Conservation (phyloP, 83 land plant genomes). For the Thuja plicata region DNA sequence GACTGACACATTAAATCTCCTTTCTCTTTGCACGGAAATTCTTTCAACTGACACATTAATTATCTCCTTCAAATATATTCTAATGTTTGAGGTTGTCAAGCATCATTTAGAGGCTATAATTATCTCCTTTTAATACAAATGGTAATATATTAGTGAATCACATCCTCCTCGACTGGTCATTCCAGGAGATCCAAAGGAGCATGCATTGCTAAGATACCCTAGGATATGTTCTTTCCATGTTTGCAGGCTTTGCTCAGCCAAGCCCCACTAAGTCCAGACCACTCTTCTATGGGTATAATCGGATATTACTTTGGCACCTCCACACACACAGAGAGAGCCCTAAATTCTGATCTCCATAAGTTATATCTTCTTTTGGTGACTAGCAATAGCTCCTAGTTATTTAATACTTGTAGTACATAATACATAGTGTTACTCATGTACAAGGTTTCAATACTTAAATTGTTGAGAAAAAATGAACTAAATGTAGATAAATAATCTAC, state of each 20-base stretch:
- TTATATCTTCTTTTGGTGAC: no score
- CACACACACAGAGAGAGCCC: not conserved
- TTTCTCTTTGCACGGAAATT: no score
- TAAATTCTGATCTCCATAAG: no score
- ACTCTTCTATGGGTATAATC: not conserved
- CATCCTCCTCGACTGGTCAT: not conserved
- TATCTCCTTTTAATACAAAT: no score
- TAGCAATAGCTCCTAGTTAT: not conserved
- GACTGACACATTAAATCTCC: no score
- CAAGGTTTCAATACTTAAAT: no score
- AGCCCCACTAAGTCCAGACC: not conserved
- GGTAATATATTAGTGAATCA: not conserved
- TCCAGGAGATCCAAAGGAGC: no score
- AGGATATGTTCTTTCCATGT: not conserved
- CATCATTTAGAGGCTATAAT: not conserved
- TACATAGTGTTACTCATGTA: not conserved
- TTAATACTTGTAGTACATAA: no score
- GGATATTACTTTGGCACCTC: not conserved
- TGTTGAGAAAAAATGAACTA: no score
- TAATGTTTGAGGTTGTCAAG: not conserved
- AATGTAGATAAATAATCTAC: no score
- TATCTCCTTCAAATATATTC: not conserved
- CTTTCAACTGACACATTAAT: no score
- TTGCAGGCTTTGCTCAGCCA: not conserved
- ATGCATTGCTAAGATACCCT: not conserved